Evolutionary conservation across 257 asterid species (phyloP).

Genomic region (Schizonepeta tenuifolia): DNA sequence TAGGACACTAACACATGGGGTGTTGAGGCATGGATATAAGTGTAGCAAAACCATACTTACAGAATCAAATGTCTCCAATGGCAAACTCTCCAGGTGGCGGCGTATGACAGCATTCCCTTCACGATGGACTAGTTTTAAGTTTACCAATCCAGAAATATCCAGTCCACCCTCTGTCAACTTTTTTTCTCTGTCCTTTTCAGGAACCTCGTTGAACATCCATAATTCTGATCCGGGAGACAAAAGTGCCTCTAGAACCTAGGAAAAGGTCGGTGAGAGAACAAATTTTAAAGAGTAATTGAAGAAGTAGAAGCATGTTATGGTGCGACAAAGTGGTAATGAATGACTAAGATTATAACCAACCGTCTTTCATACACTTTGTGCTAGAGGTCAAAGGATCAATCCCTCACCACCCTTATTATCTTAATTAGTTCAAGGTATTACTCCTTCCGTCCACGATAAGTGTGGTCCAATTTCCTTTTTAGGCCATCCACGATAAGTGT

Average conservation of each 20-base stretch:
- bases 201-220: slow-evolving; percentile 97
- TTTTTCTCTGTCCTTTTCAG: slow-evolving; percentile 72
- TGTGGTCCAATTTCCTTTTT: no score
- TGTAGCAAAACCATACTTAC: slow-evolving; percentile 57
- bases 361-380: no score
- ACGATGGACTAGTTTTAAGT: slow-evolving; percentile 82
- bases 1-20: background rate
- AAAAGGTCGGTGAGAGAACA: slow-evolving; percentile 26
- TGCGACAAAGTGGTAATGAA: background rate
- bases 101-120: slow-evolving; percentile 96
- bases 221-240: slow-evolving; percentile 86
- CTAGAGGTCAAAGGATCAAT: background rate
- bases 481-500: no score
- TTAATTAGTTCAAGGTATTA: background rate
- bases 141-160: slow-evolving; percentile 74
- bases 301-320: background rate
- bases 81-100: slow-evolving; percentile 91
- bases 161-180: slow-evolving; percentile 95
- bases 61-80: slow-evolving; percentile 95
- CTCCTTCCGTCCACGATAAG: no score
- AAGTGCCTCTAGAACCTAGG: slow-evolving; percentile 86
- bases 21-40: slow-evolving; percentile 26
- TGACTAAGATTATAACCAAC: no score
- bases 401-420: background rate
- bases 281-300: slow-evolving; percentile 12